A percentile compares a stretch with the other conserved stretches of the same genome.
phyloP scores from a whole-genome alignment of 768 basidiomycete species.

The Astraeus odoratus region DNA sequence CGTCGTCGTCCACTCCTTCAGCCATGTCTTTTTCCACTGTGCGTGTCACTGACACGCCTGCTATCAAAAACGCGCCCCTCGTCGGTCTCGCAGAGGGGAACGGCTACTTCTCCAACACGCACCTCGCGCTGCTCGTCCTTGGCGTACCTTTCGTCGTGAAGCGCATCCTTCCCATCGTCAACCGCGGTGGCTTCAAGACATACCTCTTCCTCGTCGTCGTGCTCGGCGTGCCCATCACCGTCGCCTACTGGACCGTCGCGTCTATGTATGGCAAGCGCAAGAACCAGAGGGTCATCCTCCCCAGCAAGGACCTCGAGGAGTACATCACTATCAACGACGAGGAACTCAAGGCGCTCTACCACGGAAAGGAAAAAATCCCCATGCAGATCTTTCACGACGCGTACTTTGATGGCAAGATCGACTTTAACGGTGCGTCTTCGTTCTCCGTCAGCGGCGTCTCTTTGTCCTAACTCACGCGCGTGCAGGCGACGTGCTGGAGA shows the following conservation, averaged over 20 bases:
- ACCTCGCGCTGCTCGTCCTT: constrained; percentile 72
- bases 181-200: constrained; percentile 77
- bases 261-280: constrained; percentile 73
- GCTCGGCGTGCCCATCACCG: constrained; percentile 66
- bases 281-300: constrained; percentile 81
- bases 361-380: constrained; percentile 86
- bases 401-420: constrained; percentile 93
- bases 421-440: constrained; percentile 76
- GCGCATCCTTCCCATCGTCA: constrained; percentile 73
- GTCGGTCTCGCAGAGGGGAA: constrained; percentile 82
- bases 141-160: constrained; percentile 82
- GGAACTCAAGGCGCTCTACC: constrained; percentile 72
- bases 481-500: constrained; percentile 86
- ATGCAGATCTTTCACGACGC: constrained; percentile 98
- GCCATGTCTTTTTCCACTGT: constrained; percentile 42
- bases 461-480: background rate
- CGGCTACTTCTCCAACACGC: constrained; percentile 73
- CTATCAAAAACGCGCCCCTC: constrained; percentile 82
- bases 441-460: background rate
- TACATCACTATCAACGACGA: constrained; percentile 89
- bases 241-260: constrained; percentile 87
- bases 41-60: constrained; percentile 57
- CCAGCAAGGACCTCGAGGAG: constrained; percentile 78
- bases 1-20: background rate
- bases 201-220: constrained; percentile 76